Evolutionary conservation across 805 yeast species (phyloP).

Genomic region (Kazachstania psychrophila): DNA sequence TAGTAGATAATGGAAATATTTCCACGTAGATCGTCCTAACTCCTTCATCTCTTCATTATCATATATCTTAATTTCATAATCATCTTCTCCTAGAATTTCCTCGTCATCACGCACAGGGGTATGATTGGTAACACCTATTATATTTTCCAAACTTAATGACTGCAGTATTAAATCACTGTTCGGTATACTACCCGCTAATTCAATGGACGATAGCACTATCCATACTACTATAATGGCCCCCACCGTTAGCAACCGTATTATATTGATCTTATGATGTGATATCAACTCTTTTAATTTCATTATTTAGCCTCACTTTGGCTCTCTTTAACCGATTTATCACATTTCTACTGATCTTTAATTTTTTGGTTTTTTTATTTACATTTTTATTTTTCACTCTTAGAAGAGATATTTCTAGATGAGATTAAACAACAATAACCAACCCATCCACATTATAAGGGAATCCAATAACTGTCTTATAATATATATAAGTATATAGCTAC

Average conservation of each 20-base stretch:
- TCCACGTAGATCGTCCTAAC: slow-evolving; percentile 88
- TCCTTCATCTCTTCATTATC: slow-evolving; percentile 29
- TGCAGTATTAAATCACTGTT: background rate
- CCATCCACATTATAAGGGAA: no score
- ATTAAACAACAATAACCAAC: no score
- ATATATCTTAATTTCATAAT: background rate
- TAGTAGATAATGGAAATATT: slow-evolving; percentile 74
- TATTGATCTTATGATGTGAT: background rate
- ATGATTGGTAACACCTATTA: no score
- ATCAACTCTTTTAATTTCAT: background rate
- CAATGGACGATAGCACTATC: slow-evolving; percentile 1
- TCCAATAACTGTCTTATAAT: no score
- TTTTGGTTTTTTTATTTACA: no score
- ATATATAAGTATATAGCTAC: no score
- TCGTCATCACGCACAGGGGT: no score
- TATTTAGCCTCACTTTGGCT: no score
- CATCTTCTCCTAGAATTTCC: background rate
- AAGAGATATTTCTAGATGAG: no score
- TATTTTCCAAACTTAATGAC: background rate
- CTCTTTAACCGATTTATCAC: no score
- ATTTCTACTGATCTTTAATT: no score
- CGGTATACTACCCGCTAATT: slow-evolving; percentile 1
- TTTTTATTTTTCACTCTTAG: no score
- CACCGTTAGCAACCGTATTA: background rate
- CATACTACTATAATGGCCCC: background rate